These are phyloP conservation scores for Solanum clarkiae DNA, from an alignment of 257 asterid genomes.

Conservation along the genomic window DNA sequence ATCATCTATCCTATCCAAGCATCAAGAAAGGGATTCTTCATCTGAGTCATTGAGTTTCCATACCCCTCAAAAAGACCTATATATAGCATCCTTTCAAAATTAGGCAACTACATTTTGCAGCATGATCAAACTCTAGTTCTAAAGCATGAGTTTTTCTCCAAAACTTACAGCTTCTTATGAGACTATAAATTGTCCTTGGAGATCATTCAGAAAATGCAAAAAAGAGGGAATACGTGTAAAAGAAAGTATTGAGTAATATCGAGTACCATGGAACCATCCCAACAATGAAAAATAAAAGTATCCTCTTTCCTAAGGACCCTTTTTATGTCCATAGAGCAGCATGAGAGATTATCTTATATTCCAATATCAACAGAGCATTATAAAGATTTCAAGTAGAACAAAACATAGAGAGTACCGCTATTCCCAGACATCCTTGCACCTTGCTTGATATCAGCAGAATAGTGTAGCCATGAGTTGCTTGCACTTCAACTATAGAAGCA, in stretches of 20 bases:
- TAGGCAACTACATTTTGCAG: not conserved
- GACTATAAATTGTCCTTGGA: not conserved
- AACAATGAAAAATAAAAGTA: not conserved
- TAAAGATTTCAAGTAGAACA: not conserved
- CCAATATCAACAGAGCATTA: not conserved
- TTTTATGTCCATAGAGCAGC: not conserved
- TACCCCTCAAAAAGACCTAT: not conserved
- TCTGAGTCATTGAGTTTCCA: not conserved
- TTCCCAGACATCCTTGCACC: not conserved
- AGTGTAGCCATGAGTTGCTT: not conserved
- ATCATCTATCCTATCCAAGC: not conserved
- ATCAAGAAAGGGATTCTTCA: not conserved
- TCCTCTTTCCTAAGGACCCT: not conserved
- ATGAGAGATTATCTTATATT: not conserved
- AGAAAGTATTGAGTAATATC: not conserved
- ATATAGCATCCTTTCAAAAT: not conserved
- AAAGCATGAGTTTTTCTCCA: not conserved
- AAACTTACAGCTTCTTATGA: not conserved
- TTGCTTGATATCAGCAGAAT: not conserved
- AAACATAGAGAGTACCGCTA: not conserved
- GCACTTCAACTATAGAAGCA: not conserved
- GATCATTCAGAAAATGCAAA: not conserved
- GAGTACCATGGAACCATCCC: not conserved
- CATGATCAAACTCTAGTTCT: not conserved
- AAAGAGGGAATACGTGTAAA: not conserved